Evolutionary conservation across 257 asterid genomes (phyloP).

Genomic region (Capsicum rhomboideum): DNA sequence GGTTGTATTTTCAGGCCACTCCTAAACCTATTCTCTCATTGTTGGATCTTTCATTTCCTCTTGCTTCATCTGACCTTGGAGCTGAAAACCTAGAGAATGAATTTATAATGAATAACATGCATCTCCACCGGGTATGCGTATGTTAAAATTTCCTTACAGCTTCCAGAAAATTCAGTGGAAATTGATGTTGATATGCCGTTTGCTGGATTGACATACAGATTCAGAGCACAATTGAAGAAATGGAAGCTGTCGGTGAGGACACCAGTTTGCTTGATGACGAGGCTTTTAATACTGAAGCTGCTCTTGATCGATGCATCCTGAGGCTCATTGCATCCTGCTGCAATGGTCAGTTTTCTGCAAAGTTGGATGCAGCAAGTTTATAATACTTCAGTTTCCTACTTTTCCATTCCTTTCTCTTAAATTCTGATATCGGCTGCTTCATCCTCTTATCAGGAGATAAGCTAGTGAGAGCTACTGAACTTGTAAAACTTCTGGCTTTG

Average conservation of each 20-base stretch:
- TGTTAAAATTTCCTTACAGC: background rate
- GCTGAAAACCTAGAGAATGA: constrained; percentile 93
- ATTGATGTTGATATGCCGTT: background rate
- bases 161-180: background rate
- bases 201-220: constrained; percentile 29
- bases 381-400: background rate
- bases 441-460: constrained; percentile 61
- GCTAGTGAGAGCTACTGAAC: constrained; percentile 89
- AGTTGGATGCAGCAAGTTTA: background rate
- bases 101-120: constrained; percentile 68
- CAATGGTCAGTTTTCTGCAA: constrained; percentile 39
- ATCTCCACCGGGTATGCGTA: constrained; percentile 49
- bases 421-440: background rate
- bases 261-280: constrained; percentile 70
- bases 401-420: background rate
- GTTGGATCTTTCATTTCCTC: constrained; percentile 84
- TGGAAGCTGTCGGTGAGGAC: constrained; percentile 51
- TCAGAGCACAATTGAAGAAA: constrained; percentile 67
- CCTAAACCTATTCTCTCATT: constrained; percentile 85
- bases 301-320: constrained; percentile 86
- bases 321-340: constrained; percentile 94
- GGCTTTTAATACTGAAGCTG: constrained; percentile 71
- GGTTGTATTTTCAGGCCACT: constrained; percentile 43
- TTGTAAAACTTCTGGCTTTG: constrained; percentile 72
- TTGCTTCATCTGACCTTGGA: constrained; percentile 92